A percentile compares a stretch with the other conserved stretches of the same genome.
Evolutionary conservation across 75 land plant genomes (phyloP).

Genomic region (Pinus tabuliformis): DNA sequence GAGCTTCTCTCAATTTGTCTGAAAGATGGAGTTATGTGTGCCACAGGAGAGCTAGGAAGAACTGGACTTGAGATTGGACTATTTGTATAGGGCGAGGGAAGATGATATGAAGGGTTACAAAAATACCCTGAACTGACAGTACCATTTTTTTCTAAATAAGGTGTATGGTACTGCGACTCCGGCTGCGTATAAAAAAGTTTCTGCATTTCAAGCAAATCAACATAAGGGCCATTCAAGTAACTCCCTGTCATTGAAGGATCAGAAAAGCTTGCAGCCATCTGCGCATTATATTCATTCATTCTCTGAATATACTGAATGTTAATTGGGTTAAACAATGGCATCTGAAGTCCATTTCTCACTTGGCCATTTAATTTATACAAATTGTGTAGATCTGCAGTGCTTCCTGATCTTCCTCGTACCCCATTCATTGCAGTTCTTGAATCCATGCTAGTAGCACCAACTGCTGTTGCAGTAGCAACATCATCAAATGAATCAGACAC

Average conservation of each 20-base stretch:
- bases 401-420: conserved; percentile 7
- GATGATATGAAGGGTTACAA: conserved; percentile 30
- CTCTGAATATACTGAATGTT: conserved; percentile 56
- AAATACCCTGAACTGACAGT: conserved; percentile 27
- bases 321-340: conserved; percentile 42
- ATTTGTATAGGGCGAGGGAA: conserved; percentile 26
- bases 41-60: conserved; percentile 15
- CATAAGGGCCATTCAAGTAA: conserved; percentile 9
- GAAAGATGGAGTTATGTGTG: conserved; percentile 20
- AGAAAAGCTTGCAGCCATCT: conserved; percentile 9
- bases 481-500: conserved; percentile 41
- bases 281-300: conserved; percentile 20
- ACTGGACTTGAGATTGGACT: conserved; percentile 34
- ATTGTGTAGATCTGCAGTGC: conserved; percentile 44
- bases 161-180: conserved; percentile 28
- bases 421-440: conserved; percentile 18
- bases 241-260: conserved; percentile 30
- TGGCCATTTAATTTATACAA: conserved; percentile 52
- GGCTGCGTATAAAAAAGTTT: conserved; percentile 32
- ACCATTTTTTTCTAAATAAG: conserved; percentile 16
- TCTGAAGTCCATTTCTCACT: conserved; percentile 31
- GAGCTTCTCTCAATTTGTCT: conserved; percentile 42
- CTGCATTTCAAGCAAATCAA: conserved; percentile 36
- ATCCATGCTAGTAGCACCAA: conserved; percentile 32
- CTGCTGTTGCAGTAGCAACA: conserved; percentile 33